phyloP scores from a whole-genome alignment of 257 asterid species.

The Penstemon newberryi region DNA sequence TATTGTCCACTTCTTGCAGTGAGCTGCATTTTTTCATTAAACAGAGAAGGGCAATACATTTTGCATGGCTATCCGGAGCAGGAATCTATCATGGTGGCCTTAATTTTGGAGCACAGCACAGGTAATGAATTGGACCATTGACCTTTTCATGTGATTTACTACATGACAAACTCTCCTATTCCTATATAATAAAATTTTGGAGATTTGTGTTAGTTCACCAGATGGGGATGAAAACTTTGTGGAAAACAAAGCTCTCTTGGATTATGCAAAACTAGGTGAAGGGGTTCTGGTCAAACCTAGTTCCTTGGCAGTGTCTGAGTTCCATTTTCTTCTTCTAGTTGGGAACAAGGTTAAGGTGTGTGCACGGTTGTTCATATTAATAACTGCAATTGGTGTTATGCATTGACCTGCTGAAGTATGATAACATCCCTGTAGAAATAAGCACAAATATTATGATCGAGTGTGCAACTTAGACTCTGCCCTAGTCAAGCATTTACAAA shows the following conservation, averaged over 20 bases:
- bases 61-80: constrained; percentile 99
- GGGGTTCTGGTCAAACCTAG: constrained; percentile 86
- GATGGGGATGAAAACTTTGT: constrained; percentile 96
- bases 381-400: constrained; percentile 24
- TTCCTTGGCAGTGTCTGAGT: constrained; percentile 90
- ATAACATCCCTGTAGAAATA: constrained; percentile 17
- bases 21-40: constrained; percentile 92
- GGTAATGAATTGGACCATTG: constrained; percentile 45
- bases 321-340: constrained; percentile 94
- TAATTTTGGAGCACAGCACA: constrained; percentile 81
- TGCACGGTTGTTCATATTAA: constrained; percentile 23
- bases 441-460: not conserved
- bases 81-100: constrained; percentile 97
- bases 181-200: constrained; percentile 29
- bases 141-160: constrained; percentile 25
- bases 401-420: constrained; percentile 29
- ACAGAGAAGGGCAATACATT: constrained; percentile 92
- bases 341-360: constrained; percentile 95
- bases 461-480: constrained; percentile 14
- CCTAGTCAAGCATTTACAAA: constrained; percentile 16
- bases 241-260: constrained; percentile 97
- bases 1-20: constrained; percentile 54
- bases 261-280: constrained; percentile 78
- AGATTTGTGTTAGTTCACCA: constrained; percentile 61
- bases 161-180: constrained; percentile 1